Percentiles rank a stretch among this genome's conserved stretches.
phyloP scores from a whole-genome alignment of 2,329 filamentous ascomycete genomes.

The Venturia oleaginea region DNA sequence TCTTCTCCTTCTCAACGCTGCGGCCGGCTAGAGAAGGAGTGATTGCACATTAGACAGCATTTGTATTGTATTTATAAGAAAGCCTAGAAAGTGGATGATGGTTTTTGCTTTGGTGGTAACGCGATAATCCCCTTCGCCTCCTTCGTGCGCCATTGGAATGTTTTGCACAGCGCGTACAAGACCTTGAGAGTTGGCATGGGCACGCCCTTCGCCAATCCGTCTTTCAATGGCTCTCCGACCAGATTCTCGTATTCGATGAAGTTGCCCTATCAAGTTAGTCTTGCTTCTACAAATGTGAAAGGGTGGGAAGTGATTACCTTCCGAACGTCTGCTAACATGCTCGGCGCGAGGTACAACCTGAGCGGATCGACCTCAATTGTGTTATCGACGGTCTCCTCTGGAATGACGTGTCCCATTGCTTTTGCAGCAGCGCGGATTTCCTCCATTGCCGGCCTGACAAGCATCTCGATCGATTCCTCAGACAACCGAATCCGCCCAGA shows the following conservation, averaged over 20 bases:
- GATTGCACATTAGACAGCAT: no score
- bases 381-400: constrained; percentile 33
- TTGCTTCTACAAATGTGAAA: constrained; percentile 15
- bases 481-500: constrained; percentile 41
- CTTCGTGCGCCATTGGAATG: constrained; percentile 40
- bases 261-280: constrained; percentile 31
- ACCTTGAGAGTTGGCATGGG: constrained; percentile 40
- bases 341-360: constrained; percentile 41
- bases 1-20: no score
- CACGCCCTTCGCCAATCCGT: constrained; percentile 41
- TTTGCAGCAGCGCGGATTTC: constrained; percentile 42
- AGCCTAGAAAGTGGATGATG: not conserved
- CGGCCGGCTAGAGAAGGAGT: no score
- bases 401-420: constrained; percentile 36
- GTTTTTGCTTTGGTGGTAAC: not conserved
- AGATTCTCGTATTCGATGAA: constrained; percentile 49
- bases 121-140: constrained; percentile 32
- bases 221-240: constrained; percentile 47
- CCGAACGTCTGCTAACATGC: constrained; percentile 45
- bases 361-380: constrained; percentile 43
- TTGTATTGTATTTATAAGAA: not conserved
- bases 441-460: constrained; percentile 45
- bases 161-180: constrained; percentile 40
- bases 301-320: constrained; percentile 27
- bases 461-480: constrained; percentile 34